Conservation (phyloP, 140 eudicot genomes). For the Erigeron philadelphicus region DNA sequence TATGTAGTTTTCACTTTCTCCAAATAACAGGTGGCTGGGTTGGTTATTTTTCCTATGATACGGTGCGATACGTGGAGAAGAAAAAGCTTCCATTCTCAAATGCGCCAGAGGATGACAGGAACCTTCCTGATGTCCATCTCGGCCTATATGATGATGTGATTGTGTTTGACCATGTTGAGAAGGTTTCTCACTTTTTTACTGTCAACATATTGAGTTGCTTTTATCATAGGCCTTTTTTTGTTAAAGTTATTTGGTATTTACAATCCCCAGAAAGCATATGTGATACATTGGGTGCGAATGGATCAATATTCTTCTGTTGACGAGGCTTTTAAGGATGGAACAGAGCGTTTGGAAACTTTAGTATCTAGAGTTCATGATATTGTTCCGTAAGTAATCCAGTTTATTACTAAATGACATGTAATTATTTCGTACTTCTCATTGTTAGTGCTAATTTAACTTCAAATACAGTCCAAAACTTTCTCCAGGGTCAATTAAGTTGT, state of each 20-base stretch:
- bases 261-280: conserved; percentile 67
- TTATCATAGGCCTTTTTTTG: conserved; percentile 6
- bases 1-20: conserved; percentile 6
- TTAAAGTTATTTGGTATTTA: not conserved
- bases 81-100: conserved; percentile 80
- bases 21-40: conserved; percentile 91
- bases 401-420: conserved; percentile 10
- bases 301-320: conserved; percentile 69
- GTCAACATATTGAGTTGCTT: conserved; percentile 15
- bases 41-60: conserved; percentile 95
- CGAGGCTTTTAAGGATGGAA: conserved; percentile 80
- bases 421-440: conserved; percentile 13
- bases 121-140: conserved; percentile 94
- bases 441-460: conserved; percentile 23
- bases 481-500: conserved; percentile 75
- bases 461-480: conserved; percentile 76
- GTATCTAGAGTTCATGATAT: conserved; percentile 83
- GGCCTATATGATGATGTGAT: conserved; percentile 99
- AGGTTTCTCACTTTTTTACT: conserved; percentile 42
- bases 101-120: conserved; percentile 89
- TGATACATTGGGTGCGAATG: conserved; percentile 94
- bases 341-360: conserved; percentile 57
- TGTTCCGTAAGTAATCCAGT: conserved; percentile 55
- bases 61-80: conserved; percentile 94
- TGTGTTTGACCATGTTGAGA: conserved; percentile 96